These are phyloP conservation scores for Boletus sensibilis DNA, from an alignment of 768 basidiomycete genomes.

Conservation along the genomic window DNA sequence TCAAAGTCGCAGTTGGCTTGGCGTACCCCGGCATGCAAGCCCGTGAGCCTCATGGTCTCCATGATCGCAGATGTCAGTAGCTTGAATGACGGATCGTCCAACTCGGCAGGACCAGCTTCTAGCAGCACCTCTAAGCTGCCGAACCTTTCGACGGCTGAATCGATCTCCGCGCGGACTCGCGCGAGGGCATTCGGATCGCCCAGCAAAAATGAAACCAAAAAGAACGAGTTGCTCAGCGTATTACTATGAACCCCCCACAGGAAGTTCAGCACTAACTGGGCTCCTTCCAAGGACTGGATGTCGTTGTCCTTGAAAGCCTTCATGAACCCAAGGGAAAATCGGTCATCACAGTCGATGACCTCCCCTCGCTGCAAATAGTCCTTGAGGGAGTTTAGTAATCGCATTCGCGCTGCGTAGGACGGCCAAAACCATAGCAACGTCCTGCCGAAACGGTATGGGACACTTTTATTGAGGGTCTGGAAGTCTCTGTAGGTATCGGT, in stretches of 20 bases:
- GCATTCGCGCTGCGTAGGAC: conserved; percentile 13
- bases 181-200: conserved; percentile 43
- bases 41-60: conserved; percentile 27
- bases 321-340: conserved; percentile 15
- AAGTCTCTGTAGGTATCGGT: conserved; percentile 23
- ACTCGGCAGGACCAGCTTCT: conserved; percentile 1
- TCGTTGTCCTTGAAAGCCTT: conserved; percentile 17
- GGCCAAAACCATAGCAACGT: conserved; percentile 14
- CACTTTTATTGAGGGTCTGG: conserved; percentile 12
- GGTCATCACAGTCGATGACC: background rate
- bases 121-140: conserved; percentile 16
- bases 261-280: conserved; percentile 20
- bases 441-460: conserved; percentile 19
- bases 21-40: conserved; percentile 17
- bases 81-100: conserved; percentile 21
- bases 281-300: conserved; percentile 17
- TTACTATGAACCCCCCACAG: conserved; percentile 26
- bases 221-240: conserved; percentile 18
- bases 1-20: conserved; percentile 19
- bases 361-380: conserved; percentile 16
- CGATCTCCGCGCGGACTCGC: conserved; percentile 47
- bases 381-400: conserved; percentile 8
- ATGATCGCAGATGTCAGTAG: conserved; percentile 27
- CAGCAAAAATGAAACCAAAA: conserved; percentile 34
- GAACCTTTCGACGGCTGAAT: conserved; percentile 22